phyloP scores from a whole-genome alignment of 139 green algal genomes.

The Astrephomene gubernaculifera region DNA sequence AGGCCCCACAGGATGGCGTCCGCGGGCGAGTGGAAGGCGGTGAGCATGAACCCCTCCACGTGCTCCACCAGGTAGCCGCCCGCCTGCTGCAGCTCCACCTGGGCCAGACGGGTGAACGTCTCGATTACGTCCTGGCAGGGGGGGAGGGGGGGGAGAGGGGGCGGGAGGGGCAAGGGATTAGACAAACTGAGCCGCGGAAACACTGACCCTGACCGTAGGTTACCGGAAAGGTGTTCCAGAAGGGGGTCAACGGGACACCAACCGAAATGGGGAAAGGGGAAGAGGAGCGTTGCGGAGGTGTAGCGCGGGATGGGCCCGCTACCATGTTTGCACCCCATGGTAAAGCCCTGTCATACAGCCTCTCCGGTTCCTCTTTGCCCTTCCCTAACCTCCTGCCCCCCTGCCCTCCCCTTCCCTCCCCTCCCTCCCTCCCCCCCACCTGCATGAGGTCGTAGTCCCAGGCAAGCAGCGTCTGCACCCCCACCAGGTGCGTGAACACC shows the following conservation, averaged over 20 bases:
- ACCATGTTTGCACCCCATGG: too few species aligned
- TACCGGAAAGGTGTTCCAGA: neutral
- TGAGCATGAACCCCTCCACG: slow-evolving; percentile 55
- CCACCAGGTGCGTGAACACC: slow-evolving; percentile 56
- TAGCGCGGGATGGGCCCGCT: too few species aligned
- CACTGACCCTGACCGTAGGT: too few species aligned
- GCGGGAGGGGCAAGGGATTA: neutral
- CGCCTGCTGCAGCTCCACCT: slow-evolving; percentile 45
- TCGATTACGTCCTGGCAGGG: slow-evolving; percentile 29
- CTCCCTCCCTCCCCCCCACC: neutral
- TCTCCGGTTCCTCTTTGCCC: too few species aligned
- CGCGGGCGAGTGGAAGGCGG: slow-evolving; percentile 41
- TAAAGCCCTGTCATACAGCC: too few species aligned
- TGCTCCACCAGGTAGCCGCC: slow-evolving; percentile 51
- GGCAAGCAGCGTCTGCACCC: slow-evolving; percentile 52
- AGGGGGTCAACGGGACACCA: too few species aligned
- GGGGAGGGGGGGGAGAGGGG: neutral
- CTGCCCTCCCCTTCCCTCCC: too few species aligned
- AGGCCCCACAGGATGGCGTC: slow-evolving; percentile 55
- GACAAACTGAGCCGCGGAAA: too few species aligned
- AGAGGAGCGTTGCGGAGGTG: too few species aligned
- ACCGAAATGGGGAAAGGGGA: too few species aligned
- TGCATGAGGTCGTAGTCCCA: slow-evolving; percentile 51
- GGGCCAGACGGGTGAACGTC: slow-evolving; percentile 40
- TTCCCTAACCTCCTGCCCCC: too few species aligned